Percentiles rank a stretch among this genome's conserved stretches.
phyloP scores from a whole-genome alignment of 2,329 filamentous ascomycete genomes.

The Claviceps maximensis region DNA sequence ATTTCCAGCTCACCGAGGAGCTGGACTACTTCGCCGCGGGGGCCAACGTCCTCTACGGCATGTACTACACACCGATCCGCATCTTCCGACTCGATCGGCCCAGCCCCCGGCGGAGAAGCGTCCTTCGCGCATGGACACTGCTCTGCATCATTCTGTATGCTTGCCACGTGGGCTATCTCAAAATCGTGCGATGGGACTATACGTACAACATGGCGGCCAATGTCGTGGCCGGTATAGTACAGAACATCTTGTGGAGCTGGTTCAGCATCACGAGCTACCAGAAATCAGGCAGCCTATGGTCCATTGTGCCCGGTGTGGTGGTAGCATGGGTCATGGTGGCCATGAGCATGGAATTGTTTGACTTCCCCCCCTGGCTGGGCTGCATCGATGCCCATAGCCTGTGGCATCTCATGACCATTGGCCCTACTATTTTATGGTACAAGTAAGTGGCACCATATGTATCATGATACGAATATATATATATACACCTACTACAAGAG shows the following conservation, averaged over 20 bases:
- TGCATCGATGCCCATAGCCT: constrained; percentile 86
- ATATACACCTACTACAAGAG: not conserved
- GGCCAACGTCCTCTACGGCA: constrained; percentile 75
- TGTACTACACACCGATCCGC: constrained; percentile 74
- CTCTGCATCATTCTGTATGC: constrained; percentile 60
- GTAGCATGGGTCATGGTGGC: constrained; percentile 84
- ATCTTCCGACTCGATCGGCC: constrained; percentile 67
- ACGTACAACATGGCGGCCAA: constrained; percentile 98
- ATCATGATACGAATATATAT: not conserved
- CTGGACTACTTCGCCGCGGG: constrained; percentile 94
- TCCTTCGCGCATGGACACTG: constrained; percentile 63
- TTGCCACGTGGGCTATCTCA: constrained; percentile 71
- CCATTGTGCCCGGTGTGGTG: constrained; percentile 77
- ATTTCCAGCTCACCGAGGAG: constrained; percentile 78
- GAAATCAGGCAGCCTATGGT: constrained; percentile 61
- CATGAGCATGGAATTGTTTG: constrained; percentile 91
- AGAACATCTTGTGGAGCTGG: constrained; percentile 74
- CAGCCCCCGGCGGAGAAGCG: constrained; percentile 25
- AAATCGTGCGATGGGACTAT: constrained; percentile 83
- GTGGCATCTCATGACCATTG: constrained; percentile 91
- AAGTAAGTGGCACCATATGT: constrained; percentile 48
- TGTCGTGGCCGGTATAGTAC: constrained; percentile 63
- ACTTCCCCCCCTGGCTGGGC: constrained; percentile 76
- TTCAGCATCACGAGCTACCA: constrained; percentile 68
- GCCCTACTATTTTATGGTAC: constrained; percentile 83